Evolutionary conservation across 2,329 filamentous ascomycete genomes (phyloP).

Genomic region (Sclerotinia minor): DNA sequence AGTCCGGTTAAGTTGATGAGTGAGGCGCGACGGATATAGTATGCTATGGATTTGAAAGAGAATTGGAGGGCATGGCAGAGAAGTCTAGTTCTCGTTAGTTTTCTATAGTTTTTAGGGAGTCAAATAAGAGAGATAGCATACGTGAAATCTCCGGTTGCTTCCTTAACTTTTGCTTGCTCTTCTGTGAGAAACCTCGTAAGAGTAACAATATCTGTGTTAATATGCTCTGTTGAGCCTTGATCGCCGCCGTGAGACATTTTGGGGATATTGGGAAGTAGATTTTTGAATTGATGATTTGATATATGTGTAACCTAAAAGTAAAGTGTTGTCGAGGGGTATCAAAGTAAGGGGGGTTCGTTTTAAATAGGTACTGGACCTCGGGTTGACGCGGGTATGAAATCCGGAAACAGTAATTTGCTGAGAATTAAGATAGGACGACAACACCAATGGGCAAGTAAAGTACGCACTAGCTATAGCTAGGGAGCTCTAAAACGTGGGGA

Average conservation of each 20-base stretch:
- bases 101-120: background rate
- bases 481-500: background rate
- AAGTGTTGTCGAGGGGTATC: background rate
- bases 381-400: conserved; percentile 34
- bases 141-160: conserved; percentile 99
- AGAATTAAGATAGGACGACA: conserved; percentile 4
- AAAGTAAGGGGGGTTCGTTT: conserved; percentile 10
- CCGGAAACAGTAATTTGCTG: conserved; percentile 26
- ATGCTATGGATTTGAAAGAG: conserved; percentile 99
- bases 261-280: conserved; percentile 22
- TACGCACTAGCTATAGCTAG: background rate
- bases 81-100: conserved; percentile 56
- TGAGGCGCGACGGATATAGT: conserved; percentile 96
- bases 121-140: conserved; percentile 48
- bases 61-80: conserved; percentile 98
- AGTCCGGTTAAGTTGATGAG: conserved; percentile 95
- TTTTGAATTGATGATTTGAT: conserved; percentile 11
- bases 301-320: background rate
- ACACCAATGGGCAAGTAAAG: background rate
- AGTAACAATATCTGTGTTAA: conserved; percentile 96
- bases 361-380: conserved; percentile 35
- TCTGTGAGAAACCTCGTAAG: conserved; percentile 94
- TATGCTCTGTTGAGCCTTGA: conserved; percentile 62
- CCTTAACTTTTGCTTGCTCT: conserved; percentile 88
- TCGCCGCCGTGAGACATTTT: conserved; percentile 35